Evolutionary conservation across 129 eudicot genomes (phyloP).

Genomic region (Rutidosis leptorrhynchoides): DNA sequence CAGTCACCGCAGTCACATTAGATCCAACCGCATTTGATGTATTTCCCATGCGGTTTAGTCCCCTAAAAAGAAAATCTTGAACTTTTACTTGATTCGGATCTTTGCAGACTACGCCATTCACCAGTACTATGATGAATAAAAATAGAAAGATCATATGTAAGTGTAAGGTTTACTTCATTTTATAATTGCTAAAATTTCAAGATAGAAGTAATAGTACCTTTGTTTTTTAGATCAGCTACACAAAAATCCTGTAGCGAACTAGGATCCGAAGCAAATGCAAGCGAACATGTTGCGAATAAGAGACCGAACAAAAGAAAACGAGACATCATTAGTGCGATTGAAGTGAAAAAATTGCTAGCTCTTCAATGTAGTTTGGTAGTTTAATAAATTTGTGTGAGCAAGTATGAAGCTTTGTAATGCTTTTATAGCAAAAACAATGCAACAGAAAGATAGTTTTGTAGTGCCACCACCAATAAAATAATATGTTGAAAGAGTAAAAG

Average conservation of each 20-base stretch:
- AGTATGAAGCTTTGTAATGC: not conserved
- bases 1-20: not conserved
- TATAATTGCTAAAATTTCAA: not conserved
- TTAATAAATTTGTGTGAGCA: not conserved
- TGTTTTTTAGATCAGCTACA: not conserved
- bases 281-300: not conserved
- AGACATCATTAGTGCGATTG: slow-evolving; percentile 1
- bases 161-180: too few relatives aligned
- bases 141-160: too few relatives aligned
- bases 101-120: not conserved
- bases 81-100: not conserved
- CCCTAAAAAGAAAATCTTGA: not conserved
- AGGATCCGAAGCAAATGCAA: not conserved
- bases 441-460: too few relatives aligned
- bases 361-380: not conserved
- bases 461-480: too few relatives aligned
- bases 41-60: not conserved
- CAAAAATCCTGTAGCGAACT: not conserved
- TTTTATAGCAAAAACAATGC: slow-evolving; percentile 11
- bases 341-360: not conserved
- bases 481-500: not conserved
- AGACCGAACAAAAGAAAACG: slow-evolving; percentile 4
- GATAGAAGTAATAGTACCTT: not conserved
- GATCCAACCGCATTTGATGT: not conserved
- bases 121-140: too few relatives aligned